Evolutionary conservation across 768 basidiomycete species (phyloP), one percentile per base, ranked within the genome.

Genomic region (Rhodotorula sphaerocarpa): DNA sequence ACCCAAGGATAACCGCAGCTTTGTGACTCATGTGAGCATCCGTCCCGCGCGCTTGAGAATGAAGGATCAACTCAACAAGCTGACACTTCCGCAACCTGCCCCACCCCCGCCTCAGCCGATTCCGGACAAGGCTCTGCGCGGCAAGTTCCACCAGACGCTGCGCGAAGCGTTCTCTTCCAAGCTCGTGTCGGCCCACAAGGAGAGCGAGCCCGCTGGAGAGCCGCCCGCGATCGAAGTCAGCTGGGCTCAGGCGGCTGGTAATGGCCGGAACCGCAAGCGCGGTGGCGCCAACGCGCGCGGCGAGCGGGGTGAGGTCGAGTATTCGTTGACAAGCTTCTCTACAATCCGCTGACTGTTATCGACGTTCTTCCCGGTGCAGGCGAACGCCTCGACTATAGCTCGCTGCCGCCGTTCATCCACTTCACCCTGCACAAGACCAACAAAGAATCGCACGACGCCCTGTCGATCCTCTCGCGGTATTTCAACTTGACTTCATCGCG

Each of bases 401-500:
- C 65, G 30, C 70, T 72, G 5, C 77, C 77, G 0, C 87, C 86
- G 0, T 99, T 87, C 73, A 90, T 97, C 66, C 91, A 96, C 73
- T 95, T 97, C 75, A 95, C 89, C 2, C 77, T 99, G 39, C 91
- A 93, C 73, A 99, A 99, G 77, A 88, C 91, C 27, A 99, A 99
- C 73, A 85, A 95, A 47, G 95, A 99, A 73, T 95, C 90, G 5
- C 91, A 95, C 73, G 95, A 97, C 72, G 90, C 89, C 3, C 82
- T 99, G 27, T 80, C 82, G 2, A 80, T 92, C 70, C 77, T 99
- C 36, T 79, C 88, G 23, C 84, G 90, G 20, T 79, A 81, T 34
- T 78, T 96, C n/a, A 84, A 86, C 64, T 45, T 64, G 30, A 83
- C 85, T 61, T 82, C 79, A 28, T 74, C 83, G 53, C 90, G 87